These are phyloP conservation scores for Wilcoxina mikolae DNA, from an alignment of 495 filamentous ascomycete genomes.

Conservation along the genomic window DNA sequence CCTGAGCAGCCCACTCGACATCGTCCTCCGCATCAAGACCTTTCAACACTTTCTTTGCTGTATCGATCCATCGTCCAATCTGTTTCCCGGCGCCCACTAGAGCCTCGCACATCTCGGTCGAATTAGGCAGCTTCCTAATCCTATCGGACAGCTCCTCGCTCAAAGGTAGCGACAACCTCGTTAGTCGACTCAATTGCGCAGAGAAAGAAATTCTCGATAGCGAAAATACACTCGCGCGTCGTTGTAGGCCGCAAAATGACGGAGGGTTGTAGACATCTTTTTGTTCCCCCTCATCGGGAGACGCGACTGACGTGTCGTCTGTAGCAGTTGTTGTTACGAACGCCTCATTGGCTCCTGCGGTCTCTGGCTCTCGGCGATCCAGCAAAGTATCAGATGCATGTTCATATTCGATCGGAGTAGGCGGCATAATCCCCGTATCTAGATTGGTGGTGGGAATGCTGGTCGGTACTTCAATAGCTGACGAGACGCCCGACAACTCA, in stretches of 20 bases:
- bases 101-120: conserved; percentile 59
- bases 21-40: conserved; percentile 88
- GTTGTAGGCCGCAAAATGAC: conserved; percentile 33
- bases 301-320: conserved; percentile 7
- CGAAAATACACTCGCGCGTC: conserved; percentile 74
- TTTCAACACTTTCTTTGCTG: conserved; percentile 69
- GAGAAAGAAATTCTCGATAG: conserved; percentile 79
- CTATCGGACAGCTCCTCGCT: conserved; percentile 63
- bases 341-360: conserved; percentile 32
- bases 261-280: too few relatives aligned
- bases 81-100: conserved; percentile 72
- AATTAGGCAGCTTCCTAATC: conserved; percentile 68
- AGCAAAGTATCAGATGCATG: conserved; percentile 26
- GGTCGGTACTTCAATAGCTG: conserved; percentile 4
- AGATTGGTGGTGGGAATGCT: neutral
- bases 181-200: conserved; percentile 76
- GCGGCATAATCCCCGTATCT: conserved; percentile 1
- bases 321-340: conserved; percentile 28
- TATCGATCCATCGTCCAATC: conserved; percentile 81
- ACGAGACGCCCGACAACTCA: conserved; percentile 1
- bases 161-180: conserved; percentile 69
- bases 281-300: conserved; percentile 18
- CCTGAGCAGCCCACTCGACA: conserved; percentile 91
- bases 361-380: neutral
- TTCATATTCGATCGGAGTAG: conserved; percentile 27